Evolutionary conservation across 129 eudicot genomes (phyloP).

Genomic region (Flaveria linearis): DNA sequence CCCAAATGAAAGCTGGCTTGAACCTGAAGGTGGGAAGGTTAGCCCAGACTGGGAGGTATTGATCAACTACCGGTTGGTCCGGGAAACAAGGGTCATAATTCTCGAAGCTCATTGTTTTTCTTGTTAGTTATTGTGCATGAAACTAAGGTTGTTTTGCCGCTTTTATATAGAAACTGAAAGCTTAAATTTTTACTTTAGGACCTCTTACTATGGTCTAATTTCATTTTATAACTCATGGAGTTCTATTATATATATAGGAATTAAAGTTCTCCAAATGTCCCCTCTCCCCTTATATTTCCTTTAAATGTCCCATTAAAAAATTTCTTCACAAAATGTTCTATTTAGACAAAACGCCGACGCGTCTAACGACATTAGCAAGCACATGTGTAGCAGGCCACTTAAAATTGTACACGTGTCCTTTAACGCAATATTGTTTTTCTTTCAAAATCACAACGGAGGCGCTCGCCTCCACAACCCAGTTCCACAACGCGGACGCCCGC

Average conservation of each 20-base stretch:
- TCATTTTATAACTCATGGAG: background rate
- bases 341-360: too few species aligned
- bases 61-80: slow-evolving; percentile 80
- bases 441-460: too few species aligned
- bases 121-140: slow-evolving; percentile 24
- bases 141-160: slow-evolving; percentile 7
- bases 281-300: too few species aligned
- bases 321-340: too few species aligned
- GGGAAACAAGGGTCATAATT: slow-evolving; percentile 79
- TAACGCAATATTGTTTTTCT: too few species aligned
- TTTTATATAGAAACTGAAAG: slow-evolving; percentile 30
- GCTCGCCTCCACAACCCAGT: too few species aligned
- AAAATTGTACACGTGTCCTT: too few species aligned
- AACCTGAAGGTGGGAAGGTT: slow-evolving; percentile 51
- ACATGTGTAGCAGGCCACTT: too few species aligned
- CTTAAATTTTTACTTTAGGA: slow-evolving; percentile 1
- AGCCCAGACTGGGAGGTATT: slow-evolving; percentile 78
- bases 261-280: too few species aligned
- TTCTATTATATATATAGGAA: background rate
- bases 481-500: too few species aligned
- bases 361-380: too few species aligned
- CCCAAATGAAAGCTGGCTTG: slow-evolving; percentile 84
- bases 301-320: too few species aligned
- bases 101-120: slow-evolving; percentile 47
- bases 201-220: slow-evolving; percentile 15